These are phyloP conservation scores for Fusarium bulbicola DNA, from an alignment of 2,329 filamentous ascomycete genomes.

Conservation along the genomic window DNA sequence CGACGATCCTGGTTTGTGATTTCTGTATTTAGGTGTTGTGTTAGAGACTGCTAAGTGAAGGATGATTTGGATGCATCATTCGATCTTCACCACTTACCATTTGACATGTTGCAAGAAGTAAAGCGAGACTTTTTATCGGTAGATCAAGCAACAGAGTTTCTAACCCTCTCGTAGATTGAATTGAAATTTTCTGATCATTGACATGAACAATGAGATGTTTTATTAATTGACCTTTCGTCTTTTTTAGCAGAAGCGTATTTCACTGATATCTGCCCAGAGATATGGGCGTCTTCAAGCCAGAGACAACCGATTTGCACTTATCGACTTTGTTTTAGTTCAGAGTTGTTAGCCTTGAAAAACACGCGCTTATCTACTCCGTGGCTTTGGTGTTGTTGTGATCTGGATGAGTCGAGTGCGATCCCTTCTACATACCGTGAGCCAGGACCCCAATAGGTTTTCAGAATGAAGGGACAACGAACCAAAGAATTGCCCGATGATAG, in stretches of 20 bases:
- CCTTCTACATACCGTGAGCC: neutral
- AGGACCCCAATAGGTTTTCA: rapidly evolving
- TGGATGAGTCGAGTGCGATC: neutral
- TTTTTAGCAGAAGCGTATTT: neutral
- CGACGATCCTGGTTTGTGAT: neutral
- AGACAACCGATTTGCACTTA: too few species aligned
- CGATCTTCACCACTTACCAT: neutral
- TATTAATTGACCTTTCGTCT: neutral
- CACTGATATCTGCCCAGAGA: neutral
- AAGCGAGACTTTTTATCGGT: rapidly evolving
- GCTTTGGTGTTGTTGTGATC: neutral
- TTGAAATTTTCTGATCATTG: neutral
- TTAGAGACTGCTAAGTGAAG: rapidly evolving
- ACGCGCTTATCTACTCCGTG: neutral
- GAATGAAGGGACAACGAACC: neutral
- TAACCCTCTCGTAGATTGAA: rapidly evolving
- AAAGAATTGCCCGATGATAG: neutral
- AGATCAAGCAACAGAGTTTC: rapidly evolving
- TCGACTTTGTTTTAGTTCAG: neutral
- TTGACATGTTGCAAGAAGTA: neutral
- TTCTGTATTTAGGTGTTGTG: neutral
- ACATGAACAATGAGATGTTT: rapidly evolving
- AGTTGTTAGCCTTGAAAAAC: neutral
- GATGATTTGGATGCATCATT: rapidly evolving
- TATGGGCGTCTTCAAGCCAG: rapidly evolving